phyloP scores from a whole-genome alignment of 2,329 filamentous ascomycete species.

The Phoma sp. region DNA sequence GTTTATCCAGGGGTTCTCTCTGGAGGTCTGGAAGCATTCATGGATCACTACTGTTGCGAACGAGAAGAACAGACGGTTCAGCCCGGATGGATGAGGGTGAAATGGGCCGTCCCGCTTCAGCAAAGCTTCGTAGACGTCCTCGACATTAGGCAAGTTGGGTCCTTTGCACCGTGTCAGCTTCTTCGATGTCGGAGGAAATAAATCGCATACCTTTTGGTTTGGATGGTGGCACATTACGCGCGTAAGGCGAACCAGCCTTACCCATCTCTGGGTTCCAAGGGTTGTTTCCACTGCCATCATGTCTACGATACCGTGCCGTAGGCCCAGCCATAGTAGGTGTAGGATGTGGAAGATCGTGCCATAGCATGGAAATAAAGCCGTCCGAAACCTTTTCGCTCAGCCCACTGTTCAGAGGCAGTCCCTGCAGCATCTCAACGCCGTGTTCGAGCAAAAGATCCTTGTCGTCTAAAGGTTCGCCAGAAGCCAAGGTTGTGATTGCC shows the following conservation, averaged over 20 bases:
- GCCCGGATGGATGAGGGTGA: constrained; percentile 70
- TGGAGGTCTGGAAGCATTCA: constrained; percentile 71
- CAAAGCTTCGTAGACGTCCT: constrained; percentile 69
- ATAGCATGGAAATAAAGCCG: constrained; percentile 62
- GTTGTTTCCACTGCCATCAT: constrained; percentile 56
- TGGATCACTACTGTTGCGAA: constrained; percentile 69
- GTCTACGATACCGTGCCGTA: constrained; percentile 51
- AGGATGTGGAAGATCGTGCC: constrained; percentile 61
- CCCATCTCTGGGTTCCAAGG: constrained; percentile 61
- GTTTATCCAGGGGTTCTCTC: constrained; percentile 67
- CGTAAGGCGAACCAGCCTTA: constrained; percentile 64
- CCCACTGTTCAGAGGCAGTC: constrained; percentile 58
- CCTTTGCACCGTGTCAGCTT: constrained; percentile 21
- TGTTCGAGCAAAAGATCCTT: constrained; percentile 53
- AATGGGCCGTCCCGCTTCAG: constrained; percentile 66
- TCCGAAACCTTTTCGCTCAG: constrained; percentile 58
- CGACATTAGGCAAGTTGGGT: constrained; percentile 65
- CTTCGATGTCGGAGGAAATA: constrained; percentile 43
- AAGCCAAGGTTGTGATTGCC: constrained; percentile 67
- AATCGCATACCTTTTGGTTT: constrained; percentile 54
- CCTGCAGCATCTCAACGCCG: constrained; percentile 61
- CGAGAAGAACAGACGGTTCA: constrained; percentile 76
- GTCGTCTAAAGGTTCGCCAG: constrained; percentile 72
- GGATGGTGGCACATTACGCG: constrained; percentile 62
- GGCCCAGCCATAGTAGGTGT: constrained; percentile 57